Conservation (phyloP, 2,329 filamentous ascomycete species). For the Mycosphaerelloides madeirae region DNA sequence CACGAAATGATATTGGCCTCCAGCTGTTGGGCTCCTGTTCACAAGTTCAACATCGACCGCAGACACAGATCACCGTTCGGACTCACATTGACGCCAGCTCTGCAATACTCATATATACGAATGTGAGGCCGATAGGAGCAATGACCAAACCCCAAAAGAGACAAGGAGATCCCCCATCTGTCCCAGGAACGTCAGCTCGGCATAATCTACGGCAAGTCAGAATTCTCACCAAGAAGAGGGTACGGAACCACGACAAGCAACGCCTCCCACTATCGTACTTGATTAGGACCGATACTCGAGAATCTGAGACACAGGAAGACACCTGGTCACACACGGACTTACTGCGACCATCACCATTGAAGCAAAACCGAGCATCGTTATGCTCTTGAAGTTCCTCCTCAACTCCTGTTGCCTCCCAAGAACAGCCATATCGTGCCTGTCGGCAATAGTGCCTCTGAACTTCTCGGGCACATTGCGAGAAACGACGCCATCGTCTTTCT, state of each 20-base stretch:
- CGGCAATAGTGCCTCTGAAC: not conserved
- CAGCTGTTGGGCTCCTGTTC: no score
- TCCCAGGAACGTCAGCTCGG: no score
- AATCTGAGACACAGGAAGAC: no score
- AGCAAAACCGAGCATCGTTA: not conserved
- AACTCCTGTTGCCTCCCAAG: not conserved
- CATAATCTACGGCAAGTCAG: no score
- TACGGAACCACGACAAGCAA: not conserved
- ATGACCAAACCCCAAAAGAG: no score
- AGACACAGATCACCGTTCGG: constrained; percentile 29
- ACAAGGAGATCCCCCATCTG: no score
- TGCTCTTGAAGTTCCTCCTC: not conserved
- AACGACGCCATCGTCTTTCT: no score
- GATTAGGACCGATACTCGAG: no score
- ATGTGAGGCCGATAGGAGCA: constrained; percentile 34
- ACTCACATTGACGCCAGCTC: constrained; percentile 34
- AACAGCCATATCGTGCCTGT: not conserved
- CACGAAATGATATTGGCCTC: no score
- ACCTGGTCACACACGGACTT: no score
- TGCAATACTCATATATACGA: constrained; percentile 31
- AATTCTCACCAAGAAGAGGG: no score
- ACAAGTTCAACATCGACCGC: no score
- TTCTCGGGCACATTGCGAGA: not conserved
- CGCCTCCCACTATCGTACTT: not conserved
- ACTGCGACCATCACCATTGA: not conserved